phyloP scores from a whole-genome alignment of 2,329 filamentous ascomycete genomes.

The Nemania serpens region DNA sequence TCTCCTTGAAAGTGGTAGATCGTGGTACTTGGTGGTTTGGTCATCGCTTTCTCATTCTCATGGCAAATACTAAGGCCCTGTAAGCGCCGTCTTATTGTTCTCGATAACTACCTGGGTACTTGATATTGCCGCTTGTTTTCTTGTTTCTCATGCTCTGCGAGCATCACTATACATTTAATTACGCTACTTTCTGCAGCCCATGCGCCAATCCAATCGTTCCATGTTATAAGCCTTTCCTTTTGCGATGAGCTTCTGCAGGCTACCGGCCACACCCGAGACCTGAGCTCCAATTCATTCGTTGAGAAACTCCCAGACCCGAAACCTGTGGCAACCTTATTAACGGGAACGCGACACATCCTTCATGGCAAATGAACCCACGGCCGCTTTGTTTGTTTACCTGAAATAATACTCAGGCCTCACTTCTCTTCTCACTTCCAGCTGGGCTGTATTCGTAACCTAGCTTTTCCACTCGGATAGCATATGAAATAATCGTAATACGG shows the following conservation, averaged over 20 bases:
- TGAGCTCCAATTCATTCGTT: conserved; percentile 33
- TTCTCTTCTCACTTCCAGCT: background rate
- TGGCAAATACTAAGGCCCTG: background rate
- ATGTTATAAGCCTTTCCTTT: background rate
- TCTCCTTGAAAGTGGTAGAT: background rate
- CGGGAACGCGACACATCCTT: conserved; percentile 19
- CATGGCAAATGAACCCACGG: conserved; percentile 17
- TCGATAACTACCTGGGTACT: no score
- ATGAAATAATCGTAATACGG: background rate
- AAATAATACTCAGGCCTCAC: background rate
- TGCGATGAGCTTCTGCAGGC: conserved; percentile 24
- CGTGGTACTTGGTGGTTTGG: background rate
- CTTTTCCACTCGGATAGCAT: background rate
- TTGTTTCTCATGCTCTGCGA: conserved; percentile 30
- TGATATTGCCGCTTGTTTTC: conserved; percentile 22
- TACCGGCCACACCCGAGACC: conserved; percentile 18
- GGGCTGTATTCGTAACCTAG: background rate
- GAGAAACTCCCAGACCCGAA: conserved; percentile 26
- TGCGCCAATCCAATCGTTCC: conserved; percentile 3
- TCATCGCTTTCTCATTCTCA: conserved; percentile 16
- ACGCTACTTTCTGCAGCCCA: background rate
- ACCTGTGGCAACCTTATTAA: conserved; percentile 21
- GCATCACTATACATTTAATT: conserved; percentile 19
- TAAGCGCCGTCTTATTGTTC: background rate
- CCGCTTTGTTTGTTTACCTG: conserved; percentile 3